Conservation (phyloP, 1,284 basidiomycete species). For the Leccinum subrobustum region DNA sequence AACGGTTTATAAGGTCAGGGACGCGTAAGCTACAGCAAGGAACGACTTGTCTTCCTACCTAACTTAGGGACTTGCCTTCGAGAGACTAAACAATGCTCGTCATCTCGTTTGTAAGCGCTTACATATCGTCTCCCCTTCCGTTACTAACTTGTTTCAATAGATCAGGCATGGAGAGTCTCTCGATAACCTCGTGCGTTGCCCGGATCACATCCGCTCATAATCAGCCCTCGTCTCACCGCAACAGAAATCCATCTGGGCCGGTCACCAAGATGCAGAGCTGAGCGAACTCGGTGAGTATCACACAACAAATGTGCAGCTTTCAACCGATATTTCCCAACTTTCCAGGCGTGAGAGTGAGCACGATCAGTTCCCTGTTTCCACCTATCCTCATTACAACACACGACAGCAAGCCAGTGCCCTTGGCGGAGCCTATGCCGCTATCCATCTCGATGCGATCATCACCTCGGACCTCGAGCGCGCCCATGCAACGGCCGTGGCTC, state of each 20-base stretch:
- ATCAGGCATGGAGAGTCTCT: conserved; percentile 80
- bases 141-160: conserved; percentile 36
- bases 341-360: conserved; percentile 64
- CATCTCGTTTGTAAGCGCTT: conserved; percentile 27
- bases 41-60: too few species aligned
- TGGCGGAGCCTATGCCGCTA: conserved; percentile 59
- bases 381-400: not conserved
- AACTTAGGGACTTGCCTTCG: too few species aligned
- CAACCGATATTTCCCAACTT: conserved; percentile 1
- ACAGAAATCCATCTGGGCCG: conserved; percentile 71
- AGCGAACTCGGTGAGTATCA: conserved; percentile 72
- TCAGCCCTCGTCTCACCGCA: not conserved
- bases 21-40: conserved; percentile 24
- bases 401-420: conserved; percentile 81
- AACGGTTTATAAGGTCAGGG: conserved; percentile 23
- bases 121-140: conserved; percentile 8
- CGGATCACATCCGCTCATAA: not conserved
- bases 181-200: conserved; percentile 52
- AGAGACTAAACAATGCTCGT: conserved; percentile 15
- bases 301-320: not conserved
- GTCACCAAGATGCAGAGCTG: conserved; percentile 80
- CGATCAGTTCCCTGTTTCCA: not conserved
- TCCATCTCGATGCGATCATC: conserved; percentile 66
- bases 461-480: conserved; percentile 83
- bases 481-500: conserved; percentile 62